These are phyloP conservation scores for Corymbia maculata DNA, from an alignment of 345 rosid species.

Conservation along the genomic window DNA sequence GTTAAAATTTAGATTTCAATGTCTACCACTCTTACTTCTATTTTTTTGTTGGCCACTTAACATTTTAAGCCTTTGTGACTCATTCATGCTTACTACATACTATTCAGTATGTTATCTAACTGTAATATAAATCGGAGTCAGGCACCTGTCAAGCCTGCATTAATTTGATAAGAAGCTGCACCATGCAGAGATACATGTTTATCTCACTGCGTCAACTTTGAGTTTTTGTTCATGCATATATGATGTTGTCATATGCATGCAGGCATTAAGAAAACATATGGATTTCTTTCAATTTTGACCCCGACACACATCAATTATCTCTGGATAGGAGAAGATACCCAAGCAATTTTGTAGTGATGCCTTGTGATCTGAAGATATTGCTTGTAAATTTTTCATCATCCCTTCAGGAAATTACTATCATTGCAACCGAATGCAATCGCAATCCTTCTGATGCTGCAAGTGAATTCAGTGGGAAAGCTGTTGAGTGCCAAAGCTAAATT, in stretches of 20 bases:
- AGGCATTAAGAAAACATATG: constrained; percentile 74
- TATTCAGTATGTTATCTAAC: background rate
- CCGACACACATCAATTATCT: constrained; percentile 64
- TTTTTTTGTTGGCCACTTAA: background rate
- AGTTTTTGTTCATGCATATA: background rate
- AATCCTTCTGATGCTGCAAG: constrained; percentile 60
- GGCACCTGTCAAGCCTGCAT: background rate
- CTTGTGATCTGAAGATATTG: constrained; percentile 70
- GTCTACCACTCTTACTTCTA: background rate
- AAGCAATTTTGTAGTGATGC: constrained; percentile 62
- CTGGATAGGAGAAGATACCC: constrained; percentile 71
- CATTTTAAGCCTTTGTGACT: background rate
- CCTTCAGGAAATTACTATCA: constrained; percentile 85
- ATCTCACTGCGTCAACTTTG: background rate
- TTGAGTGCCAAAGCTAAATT: constrained; percentile 75
- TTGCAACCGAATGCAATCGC: constrained; percentile 61
- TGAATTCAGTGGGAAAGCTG: constrained; percentile 83
- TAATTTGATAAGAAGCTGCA: background rate
- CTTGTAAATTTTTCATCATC: constrained; percentile 82
- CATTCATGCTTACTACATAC: background rate
- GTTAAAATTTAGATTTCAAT: no score
- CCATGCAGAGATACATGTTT: background rate
- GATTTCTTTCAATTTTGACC: constrained; percentile 83
- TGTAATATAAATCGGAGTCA: background rate
- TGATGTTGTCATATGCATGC: background rate